Evolutionary conservation across 352 stramenopile genomes (phyloP).

Genomic region (Phytopythium ostracodes): DNA sequence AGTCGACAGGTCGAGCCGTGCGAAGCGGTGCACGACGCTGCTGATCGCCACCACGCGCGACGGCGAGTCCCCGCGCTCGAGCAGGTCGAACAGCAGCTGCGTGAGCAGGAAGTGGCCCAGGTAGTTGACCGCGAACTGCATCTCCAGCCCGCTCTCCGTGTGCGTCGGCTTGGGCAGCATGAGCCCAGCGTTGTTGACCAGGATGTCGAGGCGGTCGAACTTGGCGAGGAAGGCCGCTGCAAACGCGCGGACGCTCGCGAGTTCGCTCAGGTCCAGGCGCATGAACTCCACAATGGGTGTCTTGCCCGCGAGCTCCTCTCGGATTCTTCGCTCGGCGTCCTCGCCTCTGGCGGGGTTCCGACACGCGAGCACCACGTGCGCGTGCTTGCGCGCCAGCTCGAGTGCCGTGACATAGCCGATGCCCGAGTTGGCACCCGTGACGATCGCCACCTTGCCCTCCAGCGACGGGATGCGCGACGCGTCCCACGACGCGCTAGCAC

Average conservation of each 20-base stretch:
- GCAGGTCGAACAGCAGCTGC: slow-evolving; percentile 40
- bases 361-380: slow-evolving; percentile 82
- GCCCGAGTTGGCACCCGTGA: slow-evolving; percentile 84
- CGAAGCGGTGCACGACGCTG: slow-evolving; percentile 30
- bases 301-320: slow-evolving; percentile 11
- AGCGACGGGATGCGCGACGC: slow-evolving; percentile 25
- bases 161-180: slow-evolving; percentile 29
- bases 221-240: slow-evolving; percentile 24
- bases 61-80: slow-evolving; percentile 18
- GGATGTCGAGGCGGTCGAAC: slow-evolving; percentile 41
- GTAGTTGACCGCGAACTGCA: slow-evolving; percentile 58
- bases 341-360: slow-evolving; percentile 34
- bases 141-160: slow-evolving; percentile 42
- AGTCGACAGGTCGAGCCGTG: slow-evolving; percentile 21
- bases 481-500: slow-evolving; percentile 10
- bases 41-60: slow-evolving; percentile 33
- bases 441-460: slow-evolving; percentile 58
- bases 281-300: slow-evolving; percentile 28
- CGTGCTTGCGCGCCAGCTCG: slow-evolving; percentile 49
- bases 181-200: slow-evolving; percentile 61
- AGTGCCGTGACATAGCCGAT: slow-evolving; percentile 79
- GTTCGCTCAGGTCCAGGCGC: slow-evolving; percentile 36
- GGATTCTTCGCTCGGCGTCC: slow-evolving; percentile 25
- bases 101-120: slow-evolving; percentile 61
- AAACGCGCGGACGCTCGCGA: slow-evolving; percentile 35